phyloP scores from a whole-genome alignment of 441 rosid species.

The Pelargonium citronellum region DNA sequence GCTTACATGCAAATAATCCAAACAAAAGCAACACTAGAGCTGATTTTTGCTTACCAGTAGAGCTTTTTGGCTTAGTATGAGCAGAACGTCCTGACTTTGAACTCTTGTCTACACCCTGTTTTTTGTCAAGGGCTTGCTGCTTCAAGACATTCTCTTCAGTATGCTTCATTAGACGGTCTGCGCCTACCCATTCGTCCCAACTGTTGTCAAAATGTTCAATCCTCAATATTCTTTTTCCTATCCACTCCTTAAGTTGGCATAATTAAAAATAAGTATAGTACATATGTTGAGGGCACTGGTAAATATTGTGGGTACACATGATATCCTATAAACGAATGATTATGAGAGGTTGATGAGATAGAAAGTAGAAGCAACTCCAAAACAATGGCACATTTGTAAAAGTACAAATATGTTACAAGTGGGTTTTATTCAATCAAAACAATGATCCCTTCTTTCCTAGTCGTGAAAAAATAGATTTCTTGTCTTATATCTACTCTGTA shows the following conservation, averaged over 20 bases:
- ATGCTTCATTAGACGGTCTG: conserved; percentile 72
- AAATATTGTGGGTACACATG: background rate
- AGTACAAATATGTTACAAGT: background rate
- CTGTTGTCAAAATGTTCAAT: conserved; percentile 70
- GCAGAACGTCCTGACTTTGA: conserved; percentile 67
- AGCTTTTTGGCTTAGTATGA: conserved; percentile 66
- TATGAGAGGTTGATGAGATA: background rate
- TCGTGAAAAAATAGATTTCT: background rate
- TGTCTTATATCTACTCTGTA: too few relatives aligned
- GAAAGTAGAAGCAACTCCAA: background rate
- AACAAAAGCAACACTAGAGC: background rate
- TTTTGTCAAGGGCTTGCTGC: conserved; percentile 81
- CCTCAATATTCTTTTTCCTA: conserved; percentile 44
- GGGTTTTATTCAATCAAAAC: background rate
- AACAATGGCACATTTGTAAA: background rate
- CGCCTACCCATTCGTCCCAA: conserved; percentile 99
- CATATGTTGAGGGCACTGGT: background rate
- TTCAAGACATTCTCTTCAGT: conserved; percentile 76
- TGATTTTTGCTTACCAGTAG: conserved; percentile 48
- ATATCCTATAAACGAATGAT: background rate
- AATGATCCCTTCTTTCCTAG: background rate
- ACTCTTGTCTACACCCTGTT: conserved; percentile 72
- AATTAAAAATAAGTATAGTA: background rate
- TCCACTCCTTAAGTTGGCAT: conserved; percentile 24
- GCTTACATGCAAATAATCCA: conserved; percentile 2